Evolutionary conservation across 129 eudicot genomes (phyloP), one percentile per base, ranked within the genome.

Genomic region (Artemisia tridentata): DNA sequence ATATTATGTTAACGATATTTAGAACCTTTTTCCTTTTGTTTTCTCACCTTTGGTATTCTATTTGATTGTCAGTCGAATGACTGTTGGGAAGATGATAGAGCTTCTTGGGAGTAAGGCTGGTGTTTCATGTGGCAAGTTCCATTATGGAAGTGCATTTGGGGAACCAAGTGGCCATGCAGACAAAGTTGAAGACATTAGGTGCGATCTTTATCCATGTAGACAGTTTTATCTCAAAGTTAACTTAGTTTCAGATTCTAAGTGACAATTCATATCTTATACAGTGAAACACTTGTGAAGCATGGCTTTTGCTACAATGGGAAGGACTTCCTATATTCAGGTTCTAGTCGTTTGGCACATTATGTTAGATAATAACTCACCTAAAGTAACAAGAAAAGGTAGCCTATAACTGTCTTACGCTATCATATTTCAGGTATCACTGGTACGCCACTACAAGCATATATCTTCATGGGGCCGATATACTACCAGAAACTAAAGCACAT

Each of bases 31-130:
- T 67, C 31, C 38, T 4, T 67, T 14, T 58, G 34, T 67, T 72
- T 11, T 61, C 71, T 56, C 7, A 70, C 56, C 45, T 75, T 71
- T 1, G 69, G 12, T 27, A 15, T 38, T 63, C 12, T 63, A n/a
- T 34, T 41, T 63, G 1, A 45, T 73, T 38, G 27, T 71, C 78
- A 93, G 99, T 67, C 97, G 99, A 68, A 95, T 90, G 99, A 95
- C 99, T 60, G 99, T 95, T 65, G 99, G 99, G 61, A 95, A 95
- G 81, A 90, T 95, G 97, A 85, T 95, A 53, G 99, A 95, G 83
- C 99, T 95, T 79, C 91, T 95, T 57, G 99, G 99, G 25, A 72
- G 99, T 60, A 95, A 95, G 82, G 99, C 99, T 78, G 99, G 99
- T 58, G 97, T 86, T 78, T 90, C 97, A 12, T 75, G 97, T 74